Evolutionary conservation across 306 rosid species (phyloP), one percentile per base, ranked within the genome.

Genomic region (Lathyrus tuberosus): DNA sequence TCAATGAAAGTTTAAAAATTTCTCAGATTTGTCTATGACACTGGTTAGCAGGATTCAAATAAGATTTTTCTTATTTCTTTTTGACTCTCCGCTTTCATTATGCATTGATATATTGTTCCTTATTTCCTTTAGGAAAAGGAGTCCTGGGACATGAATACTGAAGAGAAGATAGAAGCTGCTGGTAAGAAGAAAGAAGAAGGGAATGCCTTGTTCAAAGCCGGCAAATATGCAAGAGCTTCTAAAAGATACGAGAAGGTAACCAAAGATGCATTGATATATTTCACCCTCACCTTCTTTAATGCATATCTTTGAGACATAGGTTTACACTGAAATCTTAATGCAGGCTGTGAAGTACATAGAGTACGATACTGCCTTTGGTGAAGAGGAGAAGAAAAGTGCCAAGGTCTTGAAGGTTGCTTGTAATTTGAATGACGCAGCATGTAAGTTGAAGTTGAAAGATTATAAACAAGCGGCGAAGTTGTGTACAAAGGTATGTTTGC

Each of bases 241-340:
- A 88, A 94, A 83, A 85, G 87, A 91, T 94, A 94, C 35, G 97
- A 94, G 70, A 94, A 88, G 96, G 98, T 90, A 83, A n/a, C 43
- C 0, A 16, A 14, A 20, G 11, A 47, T 24, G 13, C 26, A 8
- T 43, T 56, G 28, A 14, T 13, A 57, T 14, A 22, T 15, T 61
- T 57, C 6, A 26, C 16, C 24, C 8, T 26, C 2, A 8, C 48
- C 61, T 13, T 6, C 53, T 37, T 28, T 46, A 22, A 60, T 49
- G 35, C 71, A 20, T 66, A 9, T 3, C 1, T 44, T 7, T 47
- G 20, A 33, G 22, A 28, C 10, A 13, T 43, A 35, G 62, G 71
- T 37, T 12, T n/a, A 24, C 2, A 5, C 60, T 11, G 57, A n/a
- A 61, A 47, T 10, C 1, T 24, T 24, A 37, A 2, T 9, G 52